These are phyloP conservation scores for Coemansia sp. DNA, from an alignment of 192 early-diverging fungal species.

Conservation along the genomic window DNA sequence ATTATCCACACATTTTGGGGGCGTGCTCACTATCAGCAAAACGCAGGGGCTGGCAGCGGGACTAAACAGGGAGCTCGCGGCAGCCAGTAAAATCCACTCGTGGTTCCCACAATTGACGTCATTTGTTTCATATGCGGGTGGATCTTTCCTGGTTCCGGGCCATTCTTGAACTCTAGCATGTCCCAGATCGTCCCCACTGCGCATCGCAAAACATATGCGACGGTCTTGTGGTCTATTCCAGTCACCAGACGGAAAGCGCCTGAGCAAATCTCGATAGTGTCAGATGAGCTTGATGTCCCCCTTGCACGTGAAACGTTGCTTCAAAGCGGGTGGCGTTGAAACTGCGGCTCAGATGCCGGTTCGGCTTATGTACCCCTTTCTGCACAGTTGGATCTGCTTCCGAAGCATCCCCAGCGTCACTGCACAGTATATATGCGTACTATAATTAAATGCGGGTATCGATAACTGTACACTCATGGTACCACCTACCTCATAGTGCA, in stretches of 20 bases:
- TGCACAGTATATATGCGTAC: background rate
- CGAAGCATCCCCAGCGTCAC: background rate
- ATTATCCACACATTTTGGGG: background rate
- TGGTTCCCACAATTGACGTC: conserved; percentile 4
- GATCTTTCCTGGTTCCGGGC: conserved; percentile 6
- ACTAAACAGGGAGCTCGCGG: background rate
- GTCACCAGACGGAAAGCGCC: background rate
- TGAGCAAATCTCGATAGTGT: background rate
- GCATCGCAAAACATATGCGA: background rate
- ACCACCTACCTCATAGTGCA: background rate
- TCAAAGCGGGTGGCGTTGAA: background rate
- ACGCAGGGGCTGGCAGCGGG: background rate
- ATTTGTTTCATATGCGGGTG: conserved; percentile 6
- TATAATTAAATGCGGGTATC: background rate
- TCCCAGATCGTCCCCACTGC: background rate
- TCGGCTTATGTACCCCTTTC: background rate
- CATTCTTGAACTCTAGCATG: background rate
- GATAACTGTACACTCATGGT: background rate
- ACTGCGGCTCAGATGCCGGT: background rate
- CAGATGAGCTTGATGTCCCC: background rate
- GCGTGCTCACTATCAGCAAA: conserved; percentile 1
- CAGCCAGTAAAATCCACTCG: background rate
- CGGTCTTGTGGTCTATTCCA: background rate
- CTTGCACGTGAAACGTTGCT: conserved; percentile 1
- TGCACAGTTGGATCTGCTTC: background rate